Base-by-base conservation (phyloP, 345 rosid species). In the Hibiscus mutabilis region DNA sequence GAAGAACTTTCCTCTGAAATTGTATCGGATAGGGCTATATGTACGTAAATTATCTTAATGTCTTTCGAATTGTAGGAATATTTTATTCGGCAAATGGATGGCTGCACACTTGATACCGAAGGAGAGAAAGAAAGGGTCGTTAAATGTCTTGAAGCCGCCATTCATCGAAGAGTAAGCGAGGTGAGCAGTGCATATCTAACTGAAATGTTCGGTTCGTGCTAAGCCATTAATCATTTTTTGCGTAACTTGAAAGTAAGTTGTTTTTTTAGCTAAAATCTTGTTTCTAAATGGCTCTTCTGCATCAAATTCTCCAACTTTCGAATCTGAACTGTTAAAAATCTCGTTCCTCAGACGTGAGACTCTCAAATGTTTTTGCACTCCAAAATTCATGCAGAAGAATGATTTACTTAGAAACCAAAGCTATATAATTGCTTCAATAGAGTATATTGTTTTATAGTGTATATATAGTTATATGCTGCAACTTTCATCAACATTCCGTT, bases 61-160 rank as follows among this genome's bases (percentile, higher is more conserved):
- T 2, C 21, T 13, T 65, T 7, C 55, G 16, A 65, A 65, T 42
- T 65, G 58, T 67, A 87, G 88, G 98, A 93, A 84, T 93, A 88
- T 75, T 91, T 82, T 76, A 89, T 93, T 56, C 91, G 98, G 57
- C 97, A 91, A 73, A 80, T 84, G 87, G 98, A 93, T 59, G 98
- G 98, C 21, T 91, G 96, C 82, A 86, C 85, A 35, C 91, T 91
- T 24, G 92, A 91, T 62, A 75, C 86, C 0, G 92, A 86, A 81
- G 92, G 86, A 57, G 97, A 93, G 80, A 93, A 86, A 79, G 92
- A 91, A 59, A 85, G 96, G 78, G 96, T 93, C 60, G 72, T 87
- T 72, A 91, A 91, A 81, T 93, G 98, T 71, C 84, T 93, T 1
- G 93, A 91, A 88, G 98, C 98, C 40, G 98, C 98, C 3, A 86